Evolutionary conservation across 305 asterid genomes (phyloP).

Genomic region (Plantago lanceolata): DNA sequence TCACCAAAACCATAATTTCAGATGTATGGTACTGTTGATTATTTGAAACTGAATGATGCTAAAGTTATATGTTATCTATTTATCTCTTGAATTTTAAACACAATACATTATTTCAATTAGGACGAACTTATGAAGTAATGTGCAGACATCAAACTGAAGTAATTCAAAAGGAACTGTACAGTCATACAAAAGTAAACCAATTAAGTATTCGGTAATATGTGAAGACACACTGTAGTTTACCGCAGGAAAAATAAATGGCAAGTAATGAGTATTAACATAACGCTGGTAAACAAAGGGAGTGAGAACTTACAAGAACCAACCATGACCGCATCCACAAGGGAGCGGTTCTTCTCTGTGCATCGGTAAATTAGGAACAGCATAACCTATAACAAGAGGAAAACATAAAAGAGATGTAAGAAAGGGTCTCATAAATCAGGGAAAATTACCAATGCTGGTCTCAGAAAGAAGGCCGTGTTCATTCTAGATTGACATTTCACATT

Average conservation of each 20-base stretch:
- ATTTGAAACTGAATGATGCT: neutral
- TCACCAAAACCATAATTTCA: neutral
- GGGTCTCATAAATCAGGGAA: neutral
- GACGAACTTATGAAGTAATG: neutral
- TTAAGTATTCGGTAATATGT: constrained; percentile 4
- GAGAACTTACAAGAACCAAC: constrained; percentile 81
- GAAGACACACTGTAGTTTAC: neutral
- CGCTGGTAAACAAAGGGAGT: constrained; percentile 1
- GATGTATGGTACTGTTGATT: neutral
- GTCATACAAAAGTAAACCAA: constrained; percentile 5
- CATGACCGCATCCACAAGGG: constrained; percentile 92
- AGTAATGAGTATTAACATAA: neutral
- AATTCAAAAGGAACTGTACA: neutral
- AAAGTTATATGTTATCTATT: neutral
- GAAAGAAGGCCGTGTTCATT: neutral
- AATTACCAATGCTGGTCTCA: neutral
- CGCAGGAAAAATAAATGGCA: neutral
- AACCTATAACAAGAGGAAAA: constrained; percentile 40
- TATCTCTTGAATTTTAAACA: neutral
- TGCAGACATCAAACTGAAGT: neutral
- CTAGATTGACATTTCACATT: neutral
- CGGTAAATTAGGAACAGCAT: constrained; percentile 53
- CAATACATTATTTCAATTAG: neutral
- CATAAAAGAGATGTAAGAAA: constrained; percentile 7
- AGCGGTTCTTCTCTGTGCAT: constrained; percentile 53